phyloP scores from a whole-genome alignment of 2,329 filamentous ascomycete genomes.

The Colletotrichum sp. region DNA sequence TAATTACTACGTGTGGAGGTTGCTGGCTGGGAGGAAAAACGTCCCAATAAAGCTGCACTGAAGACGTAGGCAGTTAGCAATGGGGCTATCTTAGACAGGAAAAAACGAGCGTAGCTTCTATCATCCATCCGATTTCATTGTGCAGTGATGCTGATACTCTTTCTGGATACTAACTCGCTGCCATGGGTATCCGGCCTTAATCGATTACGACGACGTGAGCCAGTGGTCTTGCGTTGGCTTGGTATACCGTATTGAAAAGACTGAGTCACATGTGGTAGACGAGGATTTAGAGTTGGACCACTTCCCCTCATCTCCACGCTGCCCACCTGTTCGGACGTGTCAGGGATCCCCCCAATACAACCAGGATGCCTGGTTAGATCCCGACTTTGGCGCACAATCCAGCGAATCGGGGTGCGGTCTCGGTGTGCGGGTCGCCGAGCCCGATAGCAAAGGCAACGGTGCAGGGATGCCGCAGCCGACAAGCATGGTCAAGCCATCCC shows the following conservation, averaged over 20 bases:
- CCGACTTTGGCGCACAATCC: background rate
- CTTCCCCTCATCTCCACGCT: background rate
- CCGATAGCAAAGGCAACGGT: background rate
- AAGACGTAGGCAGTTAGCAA: fast-evolving
- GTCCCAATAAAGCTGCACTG: background rate
- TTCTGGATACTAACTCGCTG: background rate
- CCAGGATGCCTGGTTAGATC: background rate
- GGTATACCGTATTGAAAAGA: background rate
- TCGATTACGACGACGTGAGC: fast-evolving
- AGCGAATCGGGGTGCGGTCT: background rate
- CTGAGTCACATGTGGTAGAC: background rate
- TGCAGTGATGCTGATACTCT: background rate
- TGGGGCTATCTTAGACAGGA: fast-evolving
- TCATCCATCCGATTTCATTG: fast-evolving
- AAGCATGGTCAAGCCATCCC: background rate
- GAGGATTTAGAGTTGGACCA: background rate
- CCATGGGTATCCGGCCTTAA: fast-evolving
- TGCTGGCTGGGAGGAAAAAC: fast-evolving
- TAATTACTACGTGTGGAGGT: no score
- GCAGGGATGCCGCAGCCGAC: background rate
- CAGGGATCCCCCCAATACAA: background rate
- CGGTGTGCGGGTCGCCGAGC: background rate
- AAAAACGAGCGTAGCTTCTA: background rate
- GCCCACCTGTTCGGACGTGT: background rate
- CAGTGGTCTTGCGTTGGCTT: background rate